Conservation (phyloP, 208 protist species). For the Crithidia bombi region DNA sequence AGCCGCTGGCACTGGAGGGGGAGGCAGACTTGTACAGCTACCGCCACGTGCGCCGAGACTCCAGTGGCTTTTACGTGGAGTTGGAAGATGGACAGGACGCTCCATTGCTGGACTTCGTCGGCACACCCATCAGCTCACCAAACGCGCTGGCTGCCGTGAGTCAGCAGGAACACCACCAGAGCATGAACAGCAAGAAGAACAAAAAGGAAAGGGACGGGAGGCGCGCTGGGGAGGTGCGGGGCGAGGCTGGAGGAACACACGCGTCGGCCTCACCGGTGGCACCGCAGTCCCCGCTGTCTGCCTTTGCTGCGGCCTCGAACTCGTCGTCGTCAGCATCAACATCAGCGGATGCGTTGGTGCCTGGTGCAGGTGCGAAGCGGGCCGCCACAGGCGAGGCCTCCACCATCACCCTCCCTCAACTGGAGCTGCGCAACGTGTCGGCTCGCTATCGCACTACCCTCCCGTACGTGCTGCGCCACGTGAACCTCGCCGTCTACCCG, state of each 20-base stretch:
- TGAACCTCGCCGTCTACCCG: conserved; percentile 53
- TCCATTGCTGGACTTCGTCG: conserved; percentile 13
- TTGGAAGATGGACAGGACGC: conserved; percentile 20
- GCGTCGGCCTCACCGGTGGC: background rate
- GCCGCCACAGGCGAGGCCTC: background rate
- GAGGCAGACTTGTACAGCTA: conserved; percentile 35
- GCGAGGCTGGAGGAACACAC: background rate
- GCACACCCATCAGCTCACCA: conserved; percentile 11
- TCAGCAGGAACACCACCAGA: background rate
- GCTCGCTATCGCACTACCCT: conserved; percentile 59
- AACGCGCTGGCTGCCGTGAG: conserved; percentile 1
- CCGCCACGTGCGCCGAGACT: conserved; percentile 14
- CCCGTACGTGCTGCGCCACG: conserved; percentile 51
- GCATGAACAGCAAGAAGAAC: background rate
- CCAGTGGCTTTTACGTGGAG: conserved; percentile 15
- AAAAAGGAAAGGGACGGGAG: background rate
- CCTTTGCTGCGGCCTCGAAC: conserved; percentile 10
- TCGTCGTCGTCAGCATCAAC: conserved; percentile 25
- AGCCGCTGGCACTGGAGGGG: conserved; percentile 43
- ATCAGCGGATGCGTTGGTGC: too few species aligned
- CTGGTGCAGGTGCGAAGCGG: background rate
- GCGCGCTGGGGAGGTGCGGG: background rate
- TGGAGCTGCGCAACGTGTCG: conserved; percentile 66
- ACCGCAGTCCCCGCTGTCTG: conserved; percentile 5
- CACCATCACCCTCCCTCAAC: conserved; percentile 31